phyloP scores from a whole-genome alignment of 2,329 filamentous ascomycete species.

The Sporothrix dimorphospora region DNA sequence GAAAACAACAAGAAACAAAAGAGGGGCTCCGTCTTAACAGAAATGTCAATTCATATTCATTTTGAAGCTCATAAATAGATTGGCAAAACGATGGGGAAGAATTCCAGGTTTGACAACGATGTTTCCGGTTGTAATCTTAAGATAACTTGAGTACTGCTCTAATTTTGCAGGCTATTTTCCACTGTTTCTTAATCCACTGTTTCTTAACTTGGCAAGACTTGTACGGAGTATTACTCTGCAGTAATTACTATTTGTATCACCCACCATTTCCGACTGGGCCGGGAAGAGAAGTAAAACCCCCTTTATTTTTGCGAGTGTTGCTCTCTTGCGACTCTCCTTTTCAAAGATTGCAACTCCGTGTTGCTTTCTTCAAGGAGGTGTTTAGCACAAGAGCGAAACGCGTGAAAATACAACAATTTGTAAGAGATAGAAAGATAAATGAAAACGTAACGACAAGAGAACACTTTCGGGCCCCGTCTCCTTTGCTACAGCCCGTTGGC shows the following conservation, averaged over 20 bases:
- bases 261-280: not conserved
- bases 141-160: not conserved
- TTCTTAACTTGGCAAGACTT: too few relatives aligned
- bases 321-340: not conserved
- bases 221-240: too few relatives aligned
- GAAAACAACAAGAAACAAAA: not conserved
- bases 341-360: constrained; percentile 6
- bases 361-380: constrained; percentile 8
- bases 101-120: not conserved
- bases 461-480: not conserved
- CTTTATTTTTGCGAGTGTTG: not conserved
- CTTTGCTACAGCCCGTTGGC: not conserved
- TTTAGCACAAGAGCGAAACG: not conserved
- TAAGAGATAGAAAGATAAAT: not conserved
- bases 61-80: not conserved
- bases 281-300: not conserved
- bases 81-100: not conserved
- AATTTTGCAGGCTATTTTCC: not conserved
- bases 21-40: constrained; percentile 3
- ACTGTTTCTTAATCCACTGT: not conserved
- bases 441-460: not conserved
- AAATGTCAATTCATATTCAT: constrained; percentile 9
- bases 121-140: not conserved
- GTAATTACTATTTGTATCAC: constrained; percentile 18
- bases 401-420: not conserved